Base-by-base conservation (phyloP, 108 stramenopile species). In the Pseudonitzschia pungens region DNA sequence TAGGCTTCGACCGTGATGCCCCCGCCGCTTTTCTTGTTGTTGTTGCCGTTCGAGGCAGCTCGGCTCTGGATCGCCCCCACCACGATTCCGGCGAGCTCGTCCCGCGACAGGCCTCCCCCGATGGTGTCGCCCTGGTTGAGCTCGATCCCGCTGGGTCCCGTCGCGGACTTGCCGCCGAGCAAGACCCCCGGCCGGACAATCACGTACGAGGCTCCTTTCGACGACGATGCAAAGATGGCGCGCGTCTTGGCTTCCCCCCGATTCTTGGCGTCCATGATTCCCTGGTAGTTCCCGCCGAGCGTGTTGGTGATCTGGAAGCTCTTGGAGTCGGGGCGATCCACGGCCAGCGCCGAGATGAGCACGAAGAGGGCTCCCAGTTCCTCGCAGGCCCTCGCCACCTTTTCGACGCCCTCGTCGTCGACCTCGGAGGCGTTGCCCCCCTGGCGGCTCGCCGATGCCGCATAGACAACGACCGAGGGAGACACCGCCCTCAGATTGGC, bases 111-210 rank as follows among this genome's bases (percentile, higher is more conserved):
- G 43, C 73, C 73, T 5, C 85, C 85, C n/a, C 76, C 82, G 24
- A 86, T 33, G 21, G 70, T 76, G 63, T 86, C 85, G 33, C 85
- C 85, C 66, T 86, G 85, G 21, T 76, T 72, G 26, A 86, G 50
- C 69, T 86, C 85, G 44, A 86, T 59, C 2, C 74, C 69, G 15
- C 20, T 44, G 2, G 81, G 69, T n/a, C 79, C 81, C 51, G 69
- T 56, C 59, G 75, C 50, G 27, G 65, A 70, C 43, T 83, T 80
- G 9, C 65, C 56, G 50, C 72, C 68, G 24, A 78, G 69, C 26
- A 86, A 48, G 21, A 76, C 82, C 2, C 85, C 85, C 11, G 85
- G 85, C n/a, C 85, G 79, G 26, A 86, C 55, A 58, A 86, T 86
- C n/a, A 72, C 65, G 68, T 75, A 86, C 1, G n/a, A 11, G 6